phyloP scores from a whole-genome alignment of 2,329 filamentous ascomycete species.

The Ascochyta lentis region DNA sequence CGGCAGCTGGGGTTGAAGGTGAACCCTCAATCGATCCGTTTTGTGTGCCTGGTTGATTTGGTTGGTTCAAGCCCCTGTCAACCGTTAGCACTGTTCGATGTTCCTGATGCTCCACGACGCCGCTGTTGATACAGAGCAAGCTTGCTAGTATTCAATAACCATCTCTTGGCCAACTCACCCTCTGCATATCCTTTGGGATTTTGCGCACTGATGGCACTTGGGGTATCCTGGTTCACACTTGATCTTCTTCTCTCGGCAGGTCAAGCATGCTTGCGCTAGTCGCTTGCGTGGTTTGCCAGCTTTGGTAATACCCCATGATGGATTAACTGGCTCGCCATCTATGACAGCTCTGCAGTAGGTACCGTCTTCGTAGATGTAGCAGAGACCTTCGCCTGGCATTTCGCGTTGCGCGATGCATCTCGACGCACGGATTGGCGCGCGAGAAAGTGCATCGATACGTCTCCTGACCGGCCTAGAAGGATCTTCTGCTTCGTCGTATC shows the following conservation, averaged over 20 bases:
- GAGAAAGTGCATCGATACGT: slow-evolving; percentile 42
- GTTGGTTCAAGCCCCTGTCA: slow-evolving; percentile 17
- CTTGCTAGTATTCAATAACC: not conserved
- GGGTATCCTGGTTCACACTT: slow-evolving; percentile 91
- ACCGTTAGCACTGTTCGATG: not conserved
- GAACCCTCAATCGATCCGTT: slow-evolving; percentile 6
- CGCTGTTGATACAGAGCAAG: slow-evolving; percentile 32
- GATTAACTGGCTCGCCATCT: slow-evolving; percentile 85
- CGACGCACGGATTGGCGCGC: slow-evolving; percentile 42
- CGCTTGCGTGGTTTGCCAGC: slow-evolving; percentile 92
- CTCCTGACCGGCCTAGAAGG: slow-evolving; percentile 39
- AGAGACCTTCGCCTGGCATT: slow-evolving; percentile 78
- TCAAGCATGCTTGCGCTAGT: slow-evolving; percentile 89
- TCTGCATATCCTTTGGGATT: slow-evolving; percentile 84
- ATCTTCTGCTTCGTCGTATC: slow-evolving; percentile 42
- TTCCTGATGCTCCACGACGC: not conserved
- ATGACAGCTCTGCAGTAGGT: slow-evolving; percentile 83
- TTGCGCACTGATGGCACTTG: slow-evolving; percentile 90
- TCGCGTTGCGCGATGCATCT: slow-evolving; percentile 55
- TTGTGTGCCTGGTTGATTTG: slow-evolving; percentile 5
- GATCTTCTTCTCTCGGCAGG: slow-evolving; percentile 96
- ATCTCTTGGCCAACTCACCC: slow-evolving; percentile 53
- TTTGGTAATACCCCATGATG: slow-evolving; percentile 92
- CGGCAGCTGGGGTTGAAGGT: slow-evolving; percentile 12
- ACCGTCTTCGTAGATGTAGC: slow-evolving; percentile 86